Conservation (phyloP, 176 grass and related monocot species). For the Rhynchospora breviuscula region DNA sequence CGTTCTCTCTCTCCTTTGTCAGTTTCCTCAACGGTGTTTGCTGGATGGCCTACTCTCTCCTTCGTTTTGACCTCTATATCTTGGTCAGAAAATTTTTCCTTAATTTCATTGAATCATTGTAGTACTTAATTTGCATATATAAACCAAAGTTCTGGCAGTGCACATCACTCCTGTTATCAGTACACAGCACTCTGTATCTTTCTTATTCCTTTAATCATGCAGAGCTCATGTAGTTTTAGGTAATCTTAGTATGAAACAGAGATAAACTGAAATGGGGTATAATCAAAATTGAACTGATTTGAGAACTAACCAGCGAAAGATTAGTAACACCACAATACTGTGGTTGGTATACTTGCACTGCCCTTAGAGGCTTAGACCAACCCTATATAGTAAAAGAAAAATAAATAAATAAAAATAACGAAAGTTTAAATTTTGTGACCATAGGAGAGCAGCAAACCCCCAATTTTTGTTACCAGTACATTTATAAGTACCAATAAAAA, state of each 20-base stretch:
- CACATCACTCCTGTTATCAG: not conserved
- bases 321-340: not conserved
- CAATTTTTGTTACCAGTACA: not conserved
- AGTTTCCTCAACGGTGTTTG: constrained; percentile 54
- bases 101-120: not conserved
- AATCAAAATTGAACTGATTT: not conserved
- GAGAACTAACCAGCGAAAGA: not conserved
- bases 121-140: not conserved
- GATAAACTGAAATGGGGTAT: not conserved
- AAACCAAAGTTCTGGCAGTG: not conserved
- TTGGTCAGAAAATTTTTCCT: constrained; percentile 30
- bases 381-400: not conserved
- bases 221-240: not conserved
- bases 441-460: not conserved
- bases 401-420: too few species aligned
- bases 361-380: not conserved
- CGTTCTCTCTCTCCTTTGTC: constrained; percentile 38
- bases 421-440: not conserved
- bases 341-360: not conserved
- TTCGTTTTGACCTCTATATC: constrained; percentile 62
- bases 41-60: constrained; percentile 71
- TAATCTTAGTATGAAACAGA: not conserved
- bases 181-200: not conserved
- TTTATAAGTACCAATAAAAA: not conserved
- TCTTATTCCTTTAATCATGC: not conserved